Evolutionary conservation across 1,284 basidiomycete genomes (phyloP), one percentile per base, ranked within the genome.

Genomic region (Boletellus dicymbophilus): DNA sequence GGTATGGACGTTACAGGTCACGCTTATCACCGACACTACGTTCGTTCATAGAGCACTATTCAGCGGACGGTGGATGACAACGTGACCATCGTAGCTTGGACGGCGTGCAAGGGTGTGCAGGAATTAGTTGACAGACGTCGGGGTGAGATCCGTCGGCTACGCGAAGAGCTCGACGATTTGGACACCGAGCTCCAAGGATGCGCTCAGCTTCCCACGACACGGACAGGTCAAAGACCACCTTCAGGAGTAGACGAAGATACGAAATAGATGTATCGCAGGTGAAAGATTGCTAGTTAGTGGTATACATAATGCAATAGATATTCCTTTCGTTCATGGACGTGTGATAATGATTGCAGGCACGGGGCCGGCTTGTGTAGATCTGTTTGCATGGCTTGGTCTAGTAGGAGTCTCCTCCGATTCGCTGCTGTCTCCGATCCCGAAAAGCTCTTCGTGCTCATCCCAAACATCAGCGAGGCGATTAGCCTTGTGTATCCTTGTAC

Each of bases 381-480:
- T 13, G 12, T 45, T 41, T 30, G 48, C 4, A 20, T 20, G 55
- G 34, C 16, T 49, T 15, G 52, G 49, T 47, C 42, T 44, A 27
- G 51, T 43, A 21, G 53, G 36, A 10, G 38, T 27, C 31, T 56
- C 57, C 40, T 59, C 52, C 26, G 52, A 28, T 41, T 61, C 59
- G 36, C 54, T 55, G 43, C 72, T 70, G 20, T 85, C 83, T 7
- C 86, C 88, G 51, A 90, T 76, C 30, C 75, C 84, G 62, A 92
- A 92, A 33, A 88, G 54, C 49, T 90, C 89, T 65, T 91, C 88
- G 18, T 81, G 76, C 59, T 88, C 85, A 56, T 90, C 85, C 87
- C 88, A 90, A 23, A 89, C 81, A 60, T 91, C 76, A 12, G 76
- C 74, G 31, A 89, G 69, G 21, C 75, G 59, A 28, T 38, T 20